phyloP scores from a whole-genome alignment of 345 rosid genomes.

The Euclidium syriacum region DNA sequence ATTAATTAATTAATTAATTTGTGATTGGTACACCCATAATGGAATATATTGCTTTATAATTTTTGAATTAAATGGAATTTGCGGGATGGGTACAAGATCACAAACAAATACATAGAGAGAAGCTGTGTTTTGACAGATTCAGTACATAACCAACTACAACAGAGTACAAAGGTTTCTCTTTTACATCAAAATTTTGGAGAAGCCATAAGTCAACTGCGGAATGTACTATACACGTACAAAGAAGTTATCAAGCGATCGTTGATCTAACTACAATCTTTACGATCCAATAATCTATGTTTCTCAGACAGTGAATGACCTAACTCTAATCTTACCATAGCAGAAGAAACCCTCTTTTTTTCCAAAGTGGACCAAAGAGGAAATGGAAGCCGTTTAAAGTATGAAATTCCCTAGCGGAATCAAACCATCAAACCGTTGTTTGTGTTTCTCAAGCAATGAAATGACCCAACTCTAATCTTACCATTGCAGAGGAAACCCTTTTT shows the following conservation, averaged over 20 bases:
- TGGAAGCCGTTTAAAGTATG: neutral
- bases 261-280: neutral
- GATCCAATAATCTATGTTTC: neutral
- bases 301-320: neutral
- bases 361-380: neutral
- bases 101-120: neutral
- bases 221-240: neutral
- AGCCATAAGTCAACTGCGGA: neutral
- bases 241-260: neutral
- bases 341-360: neutral
- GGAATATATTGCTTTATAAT: neutral
- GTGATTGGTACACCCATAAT: too few species aligned
- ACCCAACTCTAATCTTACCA: neutral
- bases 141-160: neutral
- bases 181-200: neutral
- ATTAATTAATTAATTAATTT: too few species aligned
- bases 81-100: neutral
- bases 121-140: neutral
- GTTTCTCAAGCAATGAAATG: conserved; percentile 5
- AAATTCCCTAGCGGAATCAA: neutral
- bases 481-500: neutral
- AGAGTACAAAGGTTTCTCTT: neutral
- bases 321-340: neutral
- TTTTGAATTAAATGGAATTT: neutral
- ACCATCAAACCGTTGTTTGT: neutral